Conservation (phyloP, 352 stramenopile genomes). For the Globisporangium cylindrosporum region DNA sequence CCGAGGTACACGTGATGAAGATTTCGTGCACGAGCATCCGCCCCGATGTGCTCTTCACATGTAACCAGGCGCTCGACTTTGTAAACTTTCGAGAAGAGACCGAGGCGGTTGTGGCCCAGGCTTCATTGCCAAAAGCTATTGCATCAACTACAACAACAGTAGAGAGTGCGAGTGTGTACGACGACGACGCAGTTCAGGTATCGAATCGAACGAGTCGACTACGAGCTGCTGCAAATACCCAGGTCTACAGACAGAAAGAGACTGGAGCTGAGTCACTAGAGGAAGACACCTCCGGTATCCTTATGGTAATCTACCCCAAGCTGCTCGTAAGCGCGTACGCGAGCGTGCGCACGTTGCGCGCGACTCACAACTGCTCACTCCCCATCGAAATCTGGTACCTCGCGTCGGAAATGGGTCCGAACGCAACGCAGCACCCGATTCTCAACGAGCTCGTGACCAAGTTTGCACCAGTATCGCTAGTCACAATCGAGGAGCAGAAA, state of each 20-base stretch:
- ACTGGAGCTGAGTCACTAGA: background rate
- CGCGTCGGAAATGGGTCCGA: conserved; percentile 33
- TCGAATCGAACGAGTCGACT: background rate
- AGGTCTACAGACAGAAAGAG: background rate
- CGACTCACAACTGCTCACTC: conserved; percentile 34
- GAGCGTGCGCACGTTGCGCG: conserved; percentile 36
- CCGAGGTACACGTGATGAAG: conserved; percentile 38
- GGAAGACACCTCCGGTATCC: conserved; percentile 23
- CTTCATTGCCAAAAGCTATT: background rate
- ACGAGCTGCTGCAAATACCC: background rate
- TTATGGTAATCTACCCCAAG: conserved; percentile 60
- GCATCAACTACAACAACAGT: background rate
- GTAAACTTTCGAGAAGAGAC: conserved; percentile 24
- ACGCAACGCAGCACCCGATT: conserved; percentile 21
- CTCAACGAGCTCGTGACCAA: conserved; percentile 22
- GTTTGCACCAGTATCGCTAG: conserved; percentile 26
- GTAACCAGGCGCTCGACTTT: conserved; percentile 44
- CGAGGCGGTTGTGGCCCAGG: conserved; percentile 2
- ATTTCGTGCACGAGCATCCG: conserved; percentile 32
- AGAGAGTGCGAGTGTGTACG: background rate
- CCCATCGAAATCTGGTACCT: conserved; percentile 64
- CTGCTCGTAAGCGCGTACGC: conserved; percentile 43
- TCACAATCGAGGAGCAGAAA: conserved; percentile 24
- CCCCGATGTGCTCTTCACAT: conserved; percentile 38
- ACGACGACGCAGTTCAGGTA: background rate